Evolutionary conservation across 108 stramenopile species (phyloP).

Genomic region (Cyclostephanos invisitatus): DNA sequence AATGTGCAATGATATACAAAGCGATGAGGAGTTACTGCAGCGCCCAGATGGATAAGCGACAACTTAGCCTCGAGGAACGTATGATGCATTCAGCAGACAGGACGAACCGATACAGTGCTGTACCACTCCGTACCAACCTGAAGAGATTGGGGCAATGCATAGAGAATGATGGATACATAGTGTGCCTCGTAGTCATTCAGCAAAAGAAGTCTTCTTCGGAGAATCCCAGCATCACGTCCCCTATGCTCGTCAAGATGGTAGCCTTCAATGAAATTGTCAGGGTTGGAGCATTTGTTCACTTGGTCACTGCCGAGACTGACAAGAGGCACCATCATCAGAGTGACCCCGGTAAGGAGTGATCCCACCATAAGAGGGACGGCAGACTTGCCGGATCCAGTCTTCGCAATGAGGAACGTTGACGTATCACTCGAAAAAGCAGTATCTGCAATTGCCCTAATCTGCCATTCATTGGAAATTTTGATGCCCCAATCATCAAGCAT

Average conservation of each 20-base stretch:
- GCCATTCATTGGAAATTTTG: not conserved
- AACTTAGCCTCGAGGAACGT: too few relatives aligned
- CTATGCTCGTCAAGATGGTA: not conserved
- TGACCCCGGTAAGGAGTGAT: not conserved
- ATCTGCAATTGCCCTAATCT: too few relatives aligned
- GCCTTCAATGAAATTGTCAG: too few relatives aligned
- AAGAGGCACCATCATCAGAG: not conserved
- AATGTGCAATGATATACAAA: too few relatives aligned
- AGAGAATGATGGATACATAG: not conserved
- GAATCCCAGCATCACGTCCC: not conserved
- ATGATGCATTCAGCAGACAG: too few relatives aligned
- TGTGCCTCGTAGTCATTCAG: not conserved
- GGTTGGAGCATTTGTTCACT: too few relatives aligned
- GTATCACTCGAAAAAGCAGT: not conserved
- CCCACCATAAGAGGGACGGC: not conserved
- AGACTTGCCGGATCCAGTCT: conserved; percentile 1
- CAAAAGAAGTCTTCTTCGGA: not conserved
- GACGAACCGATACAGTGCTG: too few relatives aligned
- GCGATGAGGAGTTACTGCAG: too few relatives aligned
- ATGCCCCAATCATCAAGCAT: not conserved
- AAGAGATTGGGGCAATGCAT: not conserved
- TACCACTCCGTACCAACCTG: not conserved
- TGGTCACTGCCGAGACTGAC: too few relatives aligned
- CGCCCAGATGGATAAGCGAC: too few relatives aligned
- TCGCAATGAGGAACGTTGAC: not conserved